Percentiles rank a stretch among this genome's conserved stretches.
These are phyloP conservation scores for Claviceps spartinae DNA, from an alignment of 2,329 filamentous ascomycete genomes.

Conservation along the genomic window DNA sequence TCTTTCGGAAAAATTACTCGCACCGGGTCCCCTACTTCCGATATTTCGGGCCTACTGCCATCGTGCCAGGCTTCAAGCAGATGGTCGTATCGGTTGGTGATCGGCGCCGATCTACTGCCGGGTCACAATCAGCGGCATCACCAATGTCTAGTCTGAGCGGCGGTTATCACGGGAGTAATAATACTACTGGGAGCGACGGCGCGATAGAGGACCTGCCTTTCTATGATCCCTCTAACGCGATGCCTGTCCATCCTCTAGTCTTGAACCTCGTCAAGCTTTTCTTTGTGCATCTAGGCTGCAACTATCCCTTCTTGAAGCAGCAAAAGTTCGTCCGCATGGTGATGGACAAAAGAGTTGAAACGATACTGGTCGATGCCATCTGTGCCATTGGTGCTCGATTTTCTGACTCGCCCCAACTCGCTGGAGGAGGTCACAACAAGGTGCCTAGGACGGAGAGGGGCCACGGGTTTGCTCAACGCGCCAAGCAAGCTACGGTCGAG, in stretches of 20 bases:
- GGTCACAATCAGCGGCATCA: conserved; percentile 42
- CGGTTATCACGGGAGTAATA: conserved; percentile 22
- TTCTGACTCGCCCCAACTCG: conserved; percentile 43
- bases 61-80: conserved; percentile 83
- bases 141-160: conserved; percentile 28
- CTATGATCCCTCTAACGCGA: conserved; percentile 60
- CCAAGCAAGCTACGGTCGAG: conserved; percentile 71
- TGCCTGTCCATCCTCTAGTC: conserved; percentile 62
- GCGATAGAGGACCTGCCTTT: conserved; percentile 47
- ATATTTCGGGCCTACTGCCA: conserved; percentile 83
- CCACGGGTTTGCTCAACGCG: conserved; percentile 64
- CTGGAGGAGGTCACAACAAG: conserved; percentile 33
- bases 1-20: conserved; percentile 36
- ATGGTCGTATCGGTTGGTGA: conserved; percentile 72
- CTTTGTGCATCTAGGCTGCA: conserved; percentile 71
- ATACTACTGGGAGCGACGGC: conserved; percentile 29
- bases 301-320: conserved; percentile 68
- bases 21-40: conserved; percentile 75
- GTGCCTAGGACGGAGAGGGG: conserved; percentile 54
- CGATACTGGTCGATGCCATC: conserved; percentile 75
- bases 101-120: conserved; percentile 43
- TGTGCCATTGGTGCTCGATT: conserved; percentile 74
- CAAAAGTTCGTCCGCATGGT: conserved; percentile 62
- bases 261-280: conserved; percentile 67
- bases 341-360: conserved; percentile 66